phyloP scores from a whole-genome alignment of 495 filamentous ascomycete genomes.

The Neurospora sp. region DNA sequence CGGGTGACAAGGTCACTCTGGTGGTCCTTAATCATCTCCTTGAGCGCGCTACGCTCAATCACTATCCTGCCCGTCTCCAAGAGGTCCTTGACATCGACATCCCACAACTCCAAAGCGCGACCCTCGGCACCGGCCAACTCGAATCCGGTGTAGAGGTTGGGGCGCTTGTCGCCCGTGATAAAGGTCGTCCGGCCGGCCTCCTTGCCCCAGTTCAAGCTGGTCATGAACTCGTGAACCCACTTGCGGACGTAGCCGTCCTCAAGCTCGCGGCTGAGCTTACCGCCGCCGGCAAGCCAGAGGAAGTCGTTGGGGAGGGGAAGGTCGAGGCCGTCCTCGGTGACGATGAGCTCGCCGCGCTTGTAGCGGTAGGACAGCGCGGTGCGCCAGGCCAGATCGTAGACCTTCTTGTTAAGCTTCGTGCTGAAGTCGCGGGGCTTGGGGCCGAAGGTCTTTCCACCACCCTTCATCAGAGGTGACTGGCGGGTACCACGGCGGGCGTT shows the following conservation, averaged over 20 bases:
- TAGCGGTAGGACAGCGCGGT: conserved; percentile 90
- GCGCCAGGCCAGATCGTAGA: conserved; percentile 94
- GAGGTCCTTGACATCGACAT: conserved; percentile 91
- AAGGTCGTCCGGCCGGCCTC: conserved; percentile 64
- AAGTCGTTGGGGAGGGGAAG: conserved; percentile 41
- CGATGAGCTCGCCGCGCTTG: conserved; percentile 70
- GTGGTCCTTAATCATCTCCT: conserved; percentile 62
- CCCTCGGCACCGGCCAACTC: conserved; percentile 53
- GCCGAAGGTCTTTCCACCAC: conserved; percentile 79
- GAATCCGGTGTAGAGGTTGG: conserved; percentile 49
- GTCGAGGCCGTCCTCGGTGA: conserved; percentile 64
- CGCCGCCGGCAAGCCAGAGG: conserved; percentile 19
- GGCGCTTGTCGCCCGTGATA: conserved; percentile 50
- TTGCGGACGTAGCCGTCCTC: conserved; percentile 41
- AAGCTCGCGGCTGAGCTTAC: conserved; percentile 22
- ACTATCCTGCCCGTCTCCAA: conserved; percentile 75
- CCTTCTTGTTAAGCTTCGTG: conserved; percentile 71
- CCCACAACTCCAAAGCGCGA: conserved; percentile 51
- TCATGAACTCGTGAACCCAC: conserved; percentile 55
- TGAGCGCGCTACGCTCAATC: conserved; percentile 74
- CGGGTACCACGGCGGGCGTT: conserved; percentile 66
- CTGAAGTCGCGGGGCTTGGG: conserved; percentile 84
- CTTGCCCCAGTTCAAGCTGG: conserved; percentile 61
- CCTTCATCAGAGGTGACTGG: conserved; percentile 72
- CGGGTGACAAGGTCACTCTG: conserved; percentile 56